Evolutionary conservation across 1,284 basidiomycete species (phyloP), one percentile per base, ranked within the genome.

Genomic region (Sanghuangporus baumii): DNA sequence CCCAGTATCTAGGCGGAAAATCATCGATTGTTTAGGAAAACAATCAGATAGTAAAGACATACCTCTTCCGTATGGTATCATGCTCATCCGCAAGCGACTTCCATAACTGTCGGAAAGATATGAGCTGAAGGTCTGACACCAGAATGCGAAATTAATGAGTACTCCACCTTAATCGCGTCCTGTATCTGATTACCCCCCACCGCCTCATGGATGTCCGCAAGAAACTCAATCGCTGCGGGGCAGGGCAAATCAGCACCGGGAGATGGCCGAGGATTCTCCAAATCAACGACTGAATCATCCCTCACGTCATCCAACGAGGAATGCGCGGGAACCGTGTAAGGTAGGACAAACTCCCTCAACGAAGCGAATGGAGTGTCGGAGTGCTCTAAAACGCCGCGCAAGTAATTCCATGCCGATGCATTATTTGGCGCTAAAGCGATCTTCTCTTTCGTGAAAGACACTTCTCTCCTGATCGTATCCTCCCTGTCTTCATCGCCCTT

Each of bases 371-470:
- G 84, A 3, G 81, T 78, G 38, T 81, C 73, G 67, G 81, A 80
- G 70, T 80, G 72, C 62, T 89, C 80, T 16, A 93, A 80, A 9
- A 89, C 71, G 9, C 89, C 95, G 65, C 94, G 85, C 9, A 97
- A 80, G 72, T 96, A 98, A 73, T 96, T 96, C 95, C 95, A 97
- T 0, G 93, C 92, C 0, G 93, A 94, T 0, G 87, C 82, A 69
- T 98, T 98, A 74, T 95, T 95, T 2, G 95, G 93, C 11, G 91
- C 92, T 9, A 88, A 75, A n/a, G 91, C 84, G 62, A 97, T 91
- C 72, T 88, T 87, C 66, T 87, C 79, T 72, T 95, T 90, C 8
- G 84, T 71, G 65, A 72, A 94, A 90, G 78, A 79, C 55, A 94
- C 71, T 74, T 96, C 94, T 56, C 86, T 75, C 67, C 81, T 81